Evolutionary conservation across 2,329 filamentous ascomycete genomes (phyloP), one percentile per base, ranked within the genome.

Genomic region (Aphanocladium album): DNA sequence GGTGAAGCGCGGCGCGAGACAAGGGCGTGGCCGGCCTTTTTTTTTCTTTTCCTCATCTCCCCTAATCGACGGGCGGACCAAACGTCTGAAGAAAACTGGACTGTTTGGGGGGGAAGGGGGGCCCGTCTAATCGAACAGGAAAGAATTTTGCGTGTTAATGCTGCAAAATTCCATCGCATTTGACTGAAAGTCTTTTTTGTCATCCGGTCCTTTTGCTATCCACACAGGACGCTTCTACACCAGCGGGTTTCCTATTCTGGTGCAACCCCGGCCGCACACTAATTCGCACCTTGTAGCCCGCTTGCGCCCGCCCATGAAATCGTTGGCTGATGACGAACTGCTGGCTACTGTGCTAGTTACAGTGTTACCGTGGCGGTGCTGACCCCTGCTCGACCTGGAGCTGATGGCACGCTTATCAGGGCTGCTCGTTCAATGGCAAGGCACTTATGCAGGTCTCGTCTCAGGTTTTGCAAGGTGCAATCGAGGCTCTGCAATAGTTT

Each of bases 1-100:
- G 52, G 45, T 60, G 59, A 60, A 25, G 59, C 59, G 51, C 35
- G 19, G 49, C 49, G 47, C 43, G 33, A 50, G 35, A 50, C 33
- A 25, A 19, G 30, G 5, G 25, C 16, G 21, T 30, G 12, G 37
- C 43, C 30, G 30, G 30, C 30, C 9, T 30, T 30, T 30, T 30
- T 30, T 30, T 30, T 30, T 30, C 30, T 9, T 5, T 30, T 30
- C 9, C 30, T 30, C 30, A 5, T 30, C 30, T 30, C 30, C 9
- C 30, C 19, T 25, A 16, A 25, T 35, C 27, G 19, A 37, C 9
- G 5, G 45, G n/a, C n/a, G 33, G 37, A 25, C 47, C 27, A 59
- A 19, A 59, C 49, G 47, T 53, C 39, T 37, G 49, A 52, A 45
- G 21, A 59, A 53, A 59, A 37, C 11, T 59, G 49, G 46, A 37